Base-by-base conservation (phyloP, 2,329 filamentous ascomycete species). In the Pestalotiopsis sp. region DNA sequence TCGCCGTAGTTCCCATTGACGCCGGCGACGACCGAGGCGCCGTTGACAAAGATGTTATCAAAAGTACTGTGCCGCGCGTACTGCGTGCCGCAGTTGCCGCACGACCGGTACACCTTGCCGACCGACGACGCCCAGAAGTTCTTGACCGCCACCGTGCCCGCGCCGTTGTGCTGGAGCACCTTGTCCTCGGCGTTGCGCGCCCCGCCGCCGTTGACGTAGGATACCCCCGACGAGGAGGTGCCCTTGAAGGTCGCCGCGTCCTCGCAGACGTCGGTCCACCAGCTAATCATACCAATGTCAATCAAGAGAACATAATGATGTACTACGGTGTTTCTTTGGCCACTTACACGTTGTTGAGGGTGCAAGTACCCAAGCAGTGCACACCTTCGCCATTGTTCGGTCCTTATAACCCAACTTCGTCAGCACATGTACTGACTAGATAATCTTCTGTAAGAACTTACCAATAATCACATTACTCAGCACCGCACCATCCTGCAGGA, bases 41-140 rank as follows among this genome's bases (percentile, higher is more conserved):
- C 61, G 20, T 3, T 64, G 61, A 64, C 61, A 5, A 48, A 11
- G 24, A 64, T 52, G 61, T 64, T 55, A 13, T 52, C 11, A n/a
- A 64, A 64, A 10, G 61, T 64, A n/a, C 39, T 48, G 38, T 48
- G 39, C 1, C 61, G 61, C n/a, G 61, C 61, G 38, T 48, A 39
- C 61, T 48, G 38, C 13, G 14, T 30, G n/a, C 38, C 48, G 76
- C 82, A 84, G 76, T 84, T 82, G 44, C 81, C 81, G 71, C 81
- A 83, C 22, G 76, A 76, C 68, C 81, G 79, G 74, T 83, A 83
- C 14, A 83, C 75, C 68, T 82, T 83, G 39, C 81, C 82, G 17
- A 80, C 81, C 67, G 77, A 77, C 67, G 78, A 73, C 64, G 80
- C 78, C 38, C 78, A 80, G 72, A 80, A 83, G 70, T 78, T 68